Evolutionary conservation across 805 yeast species (phyloP).

Genomic region (Pichia insulana): DNA sequence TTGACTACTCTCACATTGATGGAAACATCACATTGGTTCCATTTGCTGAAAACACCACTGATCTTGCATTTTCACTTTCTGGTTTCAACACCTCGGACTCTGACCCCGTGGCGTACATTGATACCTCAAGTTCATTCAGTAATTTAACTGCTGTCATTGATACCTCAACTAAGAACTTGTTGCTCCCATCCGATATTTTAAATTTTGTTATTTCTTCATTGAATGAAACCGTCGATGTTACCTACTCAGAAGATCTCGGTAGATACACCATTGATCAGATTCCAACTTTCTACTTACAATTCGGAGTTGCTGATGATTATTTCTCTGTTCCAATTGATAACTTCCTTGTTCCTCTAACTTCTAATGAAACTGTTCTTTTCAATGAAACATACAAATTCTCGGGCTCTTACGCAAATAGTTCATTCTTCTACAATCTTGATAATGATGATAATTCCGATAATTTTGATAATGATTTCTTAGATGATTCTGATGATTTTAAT

Average conservation of each 20-base stretch:
- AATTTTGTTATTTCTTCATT: neutral
- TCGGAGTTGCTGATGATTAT: conserved; percentile 15
- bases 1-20: conserved; percentile 4
- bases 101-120: neutral
- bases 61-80: conserved; percentile 12
- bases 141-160: conserved; percentile 5
- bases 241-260: conserved; percentile 6
- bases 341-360: conserved; percentile 13
- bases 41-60: conserved; percentile 9
- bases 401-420: conserved; percentile 3
- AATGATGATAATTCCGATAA: neutral
- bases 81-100: neutral
- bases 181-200: conserved; percentile 7
- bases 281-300: neutral
- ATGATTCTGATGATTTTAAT: neutral
- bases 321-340: conserved; percentile 44
- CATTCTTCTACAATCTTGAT: conserved; percentile 3
- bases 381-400: neutral
- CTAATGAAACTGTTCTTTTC: conserved; percentile 6
- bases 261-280: conserved; percentile 1
- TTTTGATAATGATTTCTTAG: too few species aligned
- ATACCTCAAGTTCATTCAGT: neutral
- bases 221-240: conserved; percentile 2
- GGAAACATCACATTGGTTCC: conserved; percentile 11
- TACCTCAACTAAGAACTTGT: conserved; percentile 3